Conservation (phyloP, 2,329 filamentous ascomycete genomes). For the Drechslera avenae region DNA sequence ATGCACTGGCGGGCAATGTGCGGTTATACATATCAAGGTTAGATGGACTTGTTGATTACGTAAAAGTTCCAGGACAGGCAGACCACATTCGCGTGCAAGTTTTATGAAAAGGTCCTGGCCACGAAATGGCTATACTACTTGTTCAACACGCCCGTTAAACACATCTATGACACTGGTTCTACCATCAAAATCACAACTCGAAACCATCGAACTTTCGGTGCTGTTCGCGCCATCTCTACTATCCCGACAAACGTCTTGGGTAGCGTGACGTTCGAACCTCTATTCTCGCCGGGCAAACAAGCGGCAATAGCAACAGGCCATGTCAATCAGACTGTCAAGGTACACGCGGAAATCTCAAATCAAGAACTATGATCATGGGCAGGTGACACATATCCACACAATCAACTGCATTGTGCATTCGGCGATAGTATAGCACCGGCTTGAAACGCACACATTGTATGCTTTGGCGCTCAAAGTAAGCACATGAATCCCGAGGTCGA, state of each 20-base stretch:
- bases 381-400: slow-evolving; percentile 51
- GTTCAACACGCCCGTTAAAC: slow-evolving; percentile 49
- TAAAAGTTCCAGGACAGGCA: slow-evolving; percentile 48
- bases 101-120: slow-evolving; percentile 52
- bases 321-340: slow-evolving; percentile 55
- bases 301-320: slow-evolving; percentile 49
- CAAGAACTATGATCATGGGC: slow-evolving; percentile 53
- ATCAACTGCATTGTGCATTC: slow-evolving; percentile 52
- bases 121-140: slow-evolving; percentile 50
- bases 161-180: slow-evolving; percentile 34
- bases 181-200: slow-evolving; percentile 46
- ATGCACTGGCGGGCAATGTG: slow-evolving; percentile 53
- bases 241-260: slow-evolving; percentile 55
- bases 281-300: slow-evolving; percentile 45
- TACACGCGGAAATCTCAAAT: slow-evolving; percentile 54
- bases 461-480: slow-evolving; percentile 52
- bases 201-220: slow-evolving; percentile 33
- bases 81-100: slow-evolving; percentile 52
- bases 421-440: slow-evolving; percentile 50
- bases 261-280: slow-evolving; percentile 50
- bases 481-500: slow-evolving; percentile 54
- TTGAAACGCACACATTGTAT: slow-evolving; percentile 57
- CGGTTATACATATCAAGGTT: slow-evolving; percentile 42
- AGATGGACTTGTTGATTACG: slow-evolving; percentile 50
- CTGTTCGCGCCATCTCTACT: slow-evolving; percentile 48